Conservation (phyloP, 2,329 filamentous ascomycete genomes). For the Alternaria dauci region DNA sequence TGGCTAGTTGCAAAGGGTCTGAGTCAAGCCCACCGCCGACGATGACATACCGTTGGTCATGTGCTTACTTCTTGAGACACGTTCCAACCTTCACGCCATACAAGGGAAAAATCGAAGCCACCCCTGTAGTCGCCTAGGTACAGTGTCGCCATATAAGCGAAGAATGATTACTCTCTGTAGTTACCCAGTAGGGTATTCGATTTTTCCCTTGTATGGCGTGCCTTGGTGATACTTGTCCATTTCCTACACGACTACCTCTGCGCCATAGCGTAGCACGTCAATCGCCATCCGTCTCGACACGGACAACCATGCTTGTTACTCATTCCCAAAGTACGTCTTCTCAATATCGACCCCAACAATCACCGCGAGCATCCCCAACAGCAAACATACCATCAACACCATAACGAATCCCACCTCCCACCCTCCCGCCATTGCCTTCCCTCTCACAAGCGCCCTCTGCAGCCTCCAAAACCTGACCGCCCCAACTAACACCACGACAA, state of each 20-base stretch:
- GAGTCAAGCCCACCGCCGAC: background rate
- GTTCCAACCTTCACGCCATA: background rate
- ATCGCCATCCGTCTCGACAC: background rate
- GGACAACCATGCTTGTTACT: background rate
- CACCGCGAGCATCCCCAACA: slow-evolving; percentile 29
- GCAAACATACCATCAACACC: slow-evolving; percentile 50
- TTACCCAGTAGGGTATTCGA: no score
- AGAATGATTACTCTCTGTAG: no score
- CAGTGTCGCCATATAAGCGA: no score
- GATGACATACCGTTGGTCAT: background rate
- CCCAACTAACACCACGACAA: slow-evolving; percentile 63
- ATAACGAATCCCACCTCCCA: slow-evolving; percentile 66
- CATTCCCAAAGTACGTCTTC: slow-evolving; percentile 17
- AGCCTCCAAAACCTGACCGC: slow-evolving; percentile 67
- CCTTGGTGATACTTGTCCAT: background rate
- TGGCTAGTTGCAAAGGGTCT: background rate
- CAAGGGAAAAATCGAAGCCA: no score
- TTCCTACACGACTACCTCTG: background rate
- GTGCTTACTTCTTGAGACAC: background rate
- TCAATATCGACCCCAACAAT: slow-evolving; percentile 29
- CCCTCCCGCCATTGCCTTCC: slow-evolving; percentile 65
- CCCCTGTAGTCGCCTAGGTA: no score
- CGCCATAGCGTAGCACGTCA: background rate
- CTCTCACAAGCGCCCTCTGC: slow-evolving; percentile 66
- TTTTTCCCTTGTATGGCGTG: no score